Evolutionary conservation across 2,329 filamentous ascomycete species (phyloP).

Genomic region (Penicillium frequentans): DNA sequence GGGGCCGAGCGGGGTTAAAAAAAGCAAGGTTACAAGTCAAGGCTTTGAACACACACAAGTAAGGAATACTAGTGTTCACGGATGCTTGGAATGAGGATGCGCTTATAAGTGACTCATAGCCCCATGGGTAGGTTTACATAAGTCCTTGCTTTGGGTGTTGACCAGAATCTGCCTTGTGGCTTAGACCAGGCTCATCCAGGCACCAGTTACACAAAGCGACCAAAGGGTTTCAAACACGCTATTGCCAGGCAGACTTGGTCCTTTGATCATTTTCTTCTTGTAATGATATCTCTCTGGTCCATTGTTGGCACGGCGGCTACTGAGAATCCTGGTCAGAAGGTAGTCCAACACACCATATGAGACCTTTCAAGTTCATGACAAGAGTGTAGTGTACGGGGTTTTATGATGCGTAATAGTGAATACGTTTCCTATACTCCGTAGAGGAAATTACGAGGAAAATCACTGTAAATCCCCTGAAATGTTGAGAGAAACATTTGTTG

Average conservation of each 20-base stretch:
- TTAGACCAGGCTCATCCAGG: neutral
- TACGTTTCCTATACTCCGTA: no score
- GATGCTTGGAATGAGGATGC: neutral
- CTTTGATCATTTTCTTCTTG: neutral
- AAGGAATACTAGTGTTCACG: neutral
- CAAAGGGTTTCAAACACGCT: neutral
- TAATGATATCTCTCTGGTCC: no score
- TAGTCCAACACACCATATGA: no score
- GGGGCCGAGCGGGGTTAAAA: neutral
- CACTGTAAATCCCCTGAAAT: neutral
- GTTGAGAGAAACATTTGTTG: neutral
- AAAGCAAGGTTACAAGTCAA: neutral
- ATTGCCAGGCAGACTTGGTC: neutral
- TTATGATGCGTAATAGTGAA: no score
- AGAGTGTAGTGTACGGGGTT: no score
- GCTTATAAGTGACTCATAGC: neutral
- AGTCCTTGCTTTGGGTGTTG: neutral
- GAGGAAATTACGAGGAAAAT: neutral
- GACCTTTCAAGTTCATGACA: no score
- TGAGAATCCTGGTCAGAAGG: no score
- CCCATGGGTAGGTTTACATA: no score
- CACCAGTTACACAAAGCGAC: neutral
- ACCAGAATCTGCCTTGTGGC: neutral
- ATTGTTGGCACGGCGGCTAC: no score
- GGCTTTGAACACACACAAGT: neutral